Percentiles rank a stretch among this genome's conserved stretches.
These are phyloP conservation scores for Thecamonas trahens DNA, from an alignment of 78 protist genomes.

Conservation along the genomic window DNA sequence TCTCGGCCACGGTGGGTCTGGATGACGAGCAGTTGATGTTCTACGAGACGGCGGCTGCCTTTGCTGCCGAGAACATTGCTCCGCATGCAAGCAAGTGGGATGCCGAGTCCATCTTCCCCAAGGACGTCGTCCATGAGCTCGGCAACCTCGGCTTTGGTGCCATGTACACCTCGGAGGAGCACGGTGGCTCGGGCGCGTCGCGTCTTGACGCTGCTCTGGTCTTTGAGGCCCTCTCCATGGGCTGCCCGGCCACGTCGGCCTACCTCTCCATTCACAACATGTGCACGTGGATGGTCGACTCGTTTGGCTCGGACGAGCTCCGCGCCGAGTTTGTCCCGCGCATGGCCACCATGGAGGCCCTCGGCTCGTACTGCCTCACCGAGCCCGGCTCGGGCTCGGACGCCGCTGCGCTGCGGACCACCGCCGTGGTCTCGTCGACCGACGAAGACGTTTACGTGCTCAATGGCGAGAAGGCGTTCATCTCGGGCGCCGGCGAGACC, in stretches of 20 bases:
- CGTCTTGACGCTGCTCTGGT: conserved; percentile 70
- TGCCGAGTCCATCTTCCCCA: conserved; percentile 42
- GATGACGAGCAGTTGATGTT: conserved; percentile 40
- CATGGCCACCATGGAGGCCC: conserved; percentile 15
- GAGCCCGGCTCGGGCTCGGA: conserved; percentile 86
- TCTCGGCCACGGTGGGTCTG: conserved; percentile 38
- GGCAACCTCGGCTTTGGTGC: conserved; percentile 77
- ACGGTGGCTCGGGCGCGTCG: conserved; percentile 68
- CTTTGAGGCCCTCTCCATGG: conserved; percentile 67
- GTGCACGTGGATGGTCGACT: conserved; percentile 83
- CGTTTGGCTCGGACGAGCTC: conserved; percentile 62
- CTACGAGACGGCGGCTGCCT: conserved; percentile 33
- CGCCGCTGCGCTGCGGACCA: conserved; percentile 75
- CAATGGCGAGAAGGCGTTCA: conserved; percentile 84
- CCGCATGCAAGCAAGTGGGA: conserved; percentile 81
- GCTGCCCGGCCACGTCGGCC: conserved; percentile 79
- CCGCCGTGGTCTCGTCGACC: conserved; percentile 33
- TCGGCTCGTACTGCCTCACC: conserved; percentile 79
- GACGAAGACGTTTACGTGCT: conserved; percentile 68
- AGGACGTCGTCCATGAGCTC: conserved; percentile 50
- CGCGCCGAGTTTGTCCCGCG: conserved; percentile 49
- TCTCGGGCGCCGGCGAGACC: conserved; percentile 81
- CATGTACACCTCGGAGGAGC: conserved; percentile 58
- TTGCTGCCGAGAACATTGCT: conserved; percentile 47
- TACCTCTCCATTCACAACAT: conserved; percentile 80